Base-by-base conservation (phyloP, 441 rosid species). In the Isatis lusitanica region DNA sequence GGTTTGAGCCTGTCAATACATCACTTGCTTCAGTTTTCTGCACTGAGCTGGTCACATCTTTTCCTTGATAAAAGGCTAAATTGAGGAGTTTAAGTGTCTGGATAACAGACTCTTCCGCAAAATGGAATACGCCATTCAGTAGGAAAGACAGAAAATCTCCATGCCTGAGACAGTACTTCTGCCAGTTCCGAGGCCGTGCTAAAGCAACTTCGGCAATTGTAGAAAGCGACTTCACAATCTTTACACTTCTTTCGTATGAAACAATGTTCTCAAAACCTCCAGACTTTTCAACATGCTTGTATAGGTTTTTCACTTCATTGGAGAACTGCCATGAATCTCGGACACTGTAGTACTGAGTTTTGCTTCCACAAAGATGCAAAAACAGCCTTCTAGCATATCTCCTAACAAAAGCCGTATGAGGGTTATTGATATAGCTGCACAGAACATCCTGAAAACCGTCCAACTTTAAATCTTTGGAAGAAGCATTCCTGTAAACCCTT, bases 151-250 rank as follows among this genome's bases (percentile, higher is more conserved):
- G 80, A 66, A 91, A 89, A 80, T 97, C 97, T 59, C 80, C 90
- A 82, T 91, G 97, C 82, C 85, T 94, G 84, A 90, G 84, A 82
- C 99, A 94, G 73, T 92, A 94, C 84, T 94, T 94, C 83, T 97
- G 99, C 99, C 99, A 97, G 82, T 97, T 97, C 44, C 97, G 93
- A 67, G 99, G 99, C 74, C 99, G 86, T n/a, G 97, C 85, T 61
- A 85, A 83, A 63, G 98, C 99, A 66, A 92, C 99, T 84, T 97
- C 99, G 73, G 90, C 98, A 88, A 92, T 97, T 46, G 94, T 86
- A 68, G 97, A 88, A 74, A 97, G 88, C 83, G 97, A 93, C 82
- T 88, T 97, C 46, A 94, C 94, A 79, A 94, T 88, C 87, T 97
- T 94, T 70, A 92, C 97, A 86, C 99, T 90, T 87, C 94, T 88